A percentile compares a stretch with the other conserved stretches of the same genome.
These are phyloP conservation scores for Aspergillus candidus DNA, from an alignment of 2,329 filamentous ascomycete species.

Conservation along the genomic window DNA sequence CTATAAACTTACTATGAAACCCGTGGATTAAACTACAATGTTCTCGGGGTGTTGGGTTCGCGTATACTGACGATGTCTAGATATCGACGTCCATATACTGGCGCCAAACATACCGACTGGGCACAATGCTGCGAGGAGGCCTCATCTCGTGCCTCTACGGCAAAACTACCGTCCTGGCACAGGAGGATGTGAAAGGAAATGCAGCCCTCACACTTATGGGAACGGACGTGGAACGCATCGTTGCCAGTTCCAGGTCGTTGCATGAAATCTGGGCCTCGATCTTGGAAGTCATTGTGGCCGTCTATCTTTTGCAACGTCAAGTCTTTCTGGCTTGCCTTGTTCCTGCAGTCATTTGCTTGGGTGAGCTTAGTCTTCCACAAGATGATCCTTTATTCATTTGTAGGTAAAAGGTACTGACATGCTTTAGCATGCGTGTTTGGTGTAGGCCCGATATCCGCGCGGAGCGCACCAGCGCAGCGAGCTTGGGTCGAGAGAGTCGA, in stretches of 20 bases:
- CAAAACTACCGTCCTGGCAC: constrained; percentile 35
- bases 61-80: constrained; percentile 5
- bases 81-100: constrained; percentile 19
- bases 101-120: constrained; percentile 23
- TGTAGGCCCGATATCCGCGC: constrained; percentile 6
- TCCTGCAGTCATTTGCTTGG: constrained; percentile 27
- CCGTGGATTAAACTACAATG: not conserved
- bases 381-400: no score
- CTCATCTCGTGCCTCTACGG: constrained; percentile 41
- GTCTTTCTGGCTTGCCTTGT: constrained; percentile 30
- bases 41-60: not conserved
- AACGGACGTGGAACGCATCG: constrained; percentile 36
- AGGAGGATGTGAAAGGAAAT: constrained; percentile 28
- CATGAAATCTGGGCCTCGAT: constrained; percentile 33
- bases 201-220: constrained; percentile 43
- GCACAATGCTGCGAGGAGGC: constrained; percentile 25
- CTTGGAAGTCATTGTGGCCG: constrained; percentile 33
- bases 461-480: constrained; percentile 18
- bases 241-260: constrained; percentile 15
- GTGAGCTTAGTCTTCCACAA: constrained; percentile 11
- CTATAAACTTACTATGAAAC: no score
- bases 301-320: constrained; percentile 28
- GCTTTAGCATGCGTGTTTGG: constrained; percentile 4
- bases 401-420: not conserved
- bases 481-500: constrained; percentile 40